These are phyloP conservation scores for Xylaria venustula DNA, from an alignment of 495 filamentous ascomycete genomes.

Conservation along the genomic window DNA sequence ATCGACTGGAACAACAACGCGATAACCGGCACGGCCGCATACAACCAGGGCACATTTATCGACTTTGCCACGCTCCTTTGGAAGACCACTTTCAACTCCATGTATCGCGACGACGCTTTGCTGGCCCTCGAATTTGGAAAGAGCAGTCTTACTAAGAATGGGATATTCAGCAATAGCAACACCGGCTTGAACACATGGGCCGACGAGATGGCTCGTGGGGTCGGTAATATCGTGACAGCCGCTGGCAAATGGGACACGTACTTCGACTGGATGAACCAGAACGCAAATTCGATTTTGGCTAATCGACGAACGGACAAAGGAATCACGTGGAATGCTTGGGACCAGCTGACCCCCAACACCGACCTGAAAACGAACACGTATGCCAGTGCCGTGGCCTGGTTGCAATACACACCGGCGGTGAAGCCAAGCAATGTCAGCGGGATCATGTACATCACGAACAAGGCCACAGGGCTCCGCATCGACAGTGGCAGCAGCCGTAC, in stretches of 20 bases:
- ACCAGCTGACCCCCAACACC: neutral
- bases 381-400: neutral
- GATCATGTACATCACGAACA: neutral
- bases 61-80: constrained; percentile 16
- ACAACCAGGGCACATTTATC: constrained; percentile 22
- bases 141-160: constrained; percentile 10
- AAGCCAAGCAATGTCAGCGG: neutral
- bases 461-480: neutral
- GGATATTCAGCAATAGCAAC: constrained; percentile 18
- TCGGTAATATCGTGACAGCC: constrained; percentile 14
- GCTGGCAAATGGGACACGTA: constrained; percentile 12
- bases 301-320: constrained; percentile 12
- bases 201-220: constrained; percentile 20
- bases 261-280: constrained; percentile 12
- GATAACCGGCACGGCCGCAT: constrained; percentile 9
- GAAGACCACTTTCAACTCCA: constrained; percentile 9
- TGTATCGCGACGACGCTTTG: neutral
- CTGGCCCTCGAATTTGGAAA: constrained; percentile 5
- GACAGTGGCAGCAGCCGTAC: neutral
- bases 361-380: neutral
- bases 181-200: constrained; percentile 18
- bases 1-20: constrained; percentile 8
- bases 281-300: constrained; percentile 15
- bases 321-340: constrained; percentile 10
- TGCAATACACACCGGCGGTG: neutral